Percentiles rank a stretch among this genome's conserved stretches.
phyloP scores from a whole-genome alignment of 148 eudicot species.

The Rhododendron griersonianum region DNA sequence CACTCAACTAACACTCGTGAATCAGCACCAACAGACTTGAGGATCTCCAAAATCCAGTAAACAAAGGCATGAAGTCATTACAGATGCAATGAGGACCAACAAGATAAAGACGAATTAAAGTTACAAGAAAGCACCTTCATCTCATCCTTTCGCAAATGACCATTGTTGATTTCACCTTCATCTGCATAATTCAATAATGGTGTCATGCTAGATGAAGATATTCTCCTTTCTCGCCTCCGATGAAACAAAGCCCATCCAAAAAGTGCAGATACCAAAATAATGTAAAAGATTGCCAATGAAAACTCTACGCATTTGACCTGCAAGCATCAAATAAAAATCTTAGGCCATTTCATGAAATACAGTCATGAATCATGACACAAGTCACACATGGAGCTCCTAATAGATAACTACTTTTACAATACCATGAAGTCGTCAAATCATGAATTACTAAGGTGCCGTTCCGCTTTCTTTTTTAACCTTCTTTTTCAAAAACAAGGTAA shows the following conservation, averaged over 20 bases:
- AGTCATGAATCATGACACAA: not conserved
- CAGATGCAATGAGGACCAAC: not conserved
- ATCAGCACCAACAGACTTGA: not conserved
- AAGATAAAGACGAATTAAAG: not conserved
- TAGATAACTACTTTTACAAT: not conserved
- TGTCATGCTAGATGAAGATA: conserved; percentile 30
- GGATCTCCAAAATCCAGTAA: not conserved
- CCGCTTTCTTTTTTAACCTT: no score
- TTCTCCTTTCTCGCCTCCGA: conserved; percentile 33
- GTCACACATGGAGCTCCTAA: not conserved
- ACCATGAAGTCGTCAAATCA: not conserved
- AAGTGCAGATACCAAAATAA: conserved; percentile 50
- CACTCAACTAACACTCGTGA: not conserved
- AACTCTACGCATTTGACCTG: conserved; percentile 63
- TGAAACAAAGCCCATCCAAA: conserved; percentile 55
- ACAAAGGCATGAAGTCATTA: not conserved
- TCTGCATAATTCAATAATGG: conserved; percentile 33
- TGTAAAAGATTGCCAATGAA: conserved; percentile 44
- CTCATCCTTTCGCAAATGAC: conserved; percentile 22
- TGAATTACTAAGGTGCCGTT: no score
- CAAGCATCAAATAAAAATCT: conserved; percentile 17
- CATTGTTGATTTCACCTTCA: conserved; percentile 24
- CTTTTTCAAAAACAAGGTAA: no score
- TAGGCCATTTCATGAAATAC: not conserved
- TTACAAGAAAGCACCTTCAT: conserved; percentile 13